phyloP scores from a whole-genome alignment of 176 grass and related monocot species.

The Juncus inflexus region DNA sequence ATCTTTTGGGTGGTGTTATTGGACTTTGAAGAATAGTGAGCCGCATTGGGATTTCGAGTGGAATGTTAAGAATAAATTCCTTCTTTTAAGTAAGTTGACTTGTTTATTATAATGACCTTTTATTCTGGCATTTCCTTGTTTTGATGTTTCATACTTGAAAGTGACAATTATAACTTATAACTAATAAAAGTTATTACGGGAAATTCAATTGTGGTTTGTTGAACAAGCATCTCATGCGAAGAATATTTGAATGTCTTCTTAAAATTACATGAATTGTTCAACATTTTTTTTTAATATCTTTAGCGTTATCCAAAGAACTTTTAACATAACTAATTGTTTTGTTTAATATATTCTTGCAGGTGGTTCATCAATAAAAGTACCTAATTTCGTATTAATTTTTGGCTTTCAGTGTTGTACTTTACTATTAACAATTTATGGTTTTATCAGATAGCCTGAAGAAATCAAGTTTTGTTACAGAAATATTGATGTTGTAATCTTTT shows the following conservation, averaged over 20 bases:
- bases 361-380: constrained; percentile 32
- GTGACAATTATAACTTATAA: too few relatives aligned
- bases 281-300: background rate
- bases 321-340: constrained; percentile 4
- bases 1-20: constrained; percentile 91
- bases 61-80: constrained; percentile 59
- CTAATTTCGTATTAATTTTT: constrained; percentile 22
- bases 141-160: too few relatives aligned
- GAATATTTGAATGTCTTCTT: background rate
- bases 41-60: constrained; percentile 88
- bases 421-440: constrained; percentile 22
- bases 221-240: constrained; percentile 1
- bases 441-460: constrained; percentile 15
- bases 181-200: too few relatives aligned
- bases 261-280: background rate
- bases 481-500: constrained; percentile 14
- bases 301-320: background rate
- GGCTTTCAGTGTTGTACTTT: constrained; percentile 15
- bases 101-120: constrained; percentile 1
- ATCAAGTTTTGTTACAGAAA: background rate
- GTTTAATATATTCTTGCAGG: constrained; percentile 33
- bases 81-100: constrained; percentile 47
- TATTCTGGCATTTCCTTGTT: background rate
- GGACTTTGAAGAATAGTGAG: constrained; percentile 72
- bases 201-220: background rate